These are phyloP conservation scores for Calocybe cyanea DNA, from an alignment of 768 basidiomycete genomes.

Conservation along the genomic window DNA sequence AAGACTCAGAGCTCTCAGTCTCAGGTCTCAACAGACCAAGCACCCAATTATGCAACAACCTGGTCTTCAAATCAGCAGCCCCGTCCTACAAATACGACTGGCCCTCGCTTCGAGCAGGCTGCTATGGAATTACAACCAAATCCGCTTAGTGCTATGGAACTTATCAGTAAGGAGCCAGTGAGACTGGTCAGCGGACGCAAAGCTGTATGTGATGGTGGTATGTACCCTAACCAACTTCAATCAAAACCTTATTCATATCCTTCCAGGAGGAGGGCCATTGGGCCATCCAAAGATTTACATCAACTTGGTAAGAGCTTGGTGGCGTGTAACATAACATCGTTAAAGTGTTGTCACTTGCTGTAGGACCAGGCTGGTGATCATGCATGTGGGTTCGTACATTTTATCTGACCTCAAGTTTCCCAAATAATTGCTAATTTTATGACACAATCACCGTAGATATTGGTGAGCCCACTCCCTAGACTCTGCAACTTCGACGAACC, in stretches of 20 bases:
- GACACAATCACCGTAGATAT: slow-evolving; percentile 26
- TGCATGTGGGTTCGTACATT: slow-evolving; percentile 70
- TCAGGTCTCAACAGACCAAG: slow-evolving; percentile 48
- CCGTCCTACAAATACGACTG: slow-evolving; percentile 53
- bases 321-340: neutral
- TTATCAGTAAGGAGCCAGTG: slow-evolving; percentile 84
- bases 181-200: slow-evolving; percentile 76
- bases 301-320: slow-evolving; percentile 67
- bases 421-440: slow-evolving; percentile 17
- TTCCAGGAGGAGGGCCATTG: slow-evolving; percentile 83
- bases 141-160: slow-evolving; percentile 86
- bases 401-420: slow-evolving; percentile 5
- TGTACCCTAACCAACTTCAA: slow-evolving; percentile 26
- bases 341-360: neutral
- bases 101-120: slow-evolving; percentile 93
- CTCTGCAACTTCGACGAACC: slow-evolving; percentile 1
- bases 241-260: neutral
- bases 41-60: slow-evolving; percentile 77
- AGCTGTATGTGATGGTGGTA: slow-evolving; percentile 95
- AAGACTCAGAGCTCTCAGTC: slow-evolving; percentile 23
- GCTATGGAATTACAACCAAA: slow-evolving; percentile 83
- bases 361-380: slow-evolving; percentile 88
- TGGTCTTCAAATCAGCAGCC: slow-evolving; percentile 85
- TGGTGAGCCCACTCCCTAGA: slow-evolving; percentile 25
- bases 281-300: slow-evolving; percentile 98